phyloP scores from a whole-genome alignment of 2,329 filamentous ascomycete genomes.

The Monilinia fructigena region DNA sequence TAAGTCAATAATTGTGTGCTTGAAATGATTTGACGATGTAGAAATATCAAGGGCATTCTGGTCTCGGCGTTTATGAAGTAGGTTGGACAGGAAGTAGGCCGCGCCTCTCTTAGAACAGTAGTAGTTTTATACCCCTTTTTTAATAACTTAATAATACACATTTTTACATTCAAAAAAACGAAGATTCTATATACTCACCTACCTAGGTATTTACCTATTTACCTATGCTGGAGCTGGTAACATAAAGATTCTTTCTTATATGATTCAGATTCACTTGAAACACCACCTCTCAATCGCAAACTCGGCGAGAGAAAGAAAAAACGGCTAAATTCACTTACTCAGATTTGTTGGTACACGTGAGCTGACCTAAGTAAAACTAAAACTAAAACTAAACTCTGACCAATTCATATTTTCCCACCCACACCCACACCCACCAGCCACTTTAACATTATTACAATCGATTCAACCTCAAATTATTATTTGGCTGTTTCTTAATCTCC shows the following conservation, averaged over 20 bases:
- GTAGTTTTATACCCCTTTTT: slow-evolving; percentile 20
- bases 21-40: slow-evolving; percentile 33
- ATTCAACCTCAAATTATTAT: slow-evolving; percentile 3
- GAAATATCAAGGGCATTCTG: slow-evolving; percentile 22
- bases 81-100: slow-evolving; percentile 16
- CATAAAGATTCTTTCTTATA: not conserved
- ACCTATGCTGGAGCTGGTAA: too few species aligned
- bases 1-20: slow-evolving; percentile 2
- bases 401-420: not conserved
- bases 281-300: too few species aligned
- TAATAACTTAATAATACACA: slow-evolving; percentile 32
- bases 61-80: slow-evolving; percentile 12
- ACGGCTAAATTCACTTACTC: too few species aligned
- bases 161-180: slow-evolving; percentile 13
- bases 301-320: too few species aligned
- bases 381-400: not conserved
- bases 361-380: not conserved
- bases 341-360: not conserved
- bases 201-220: too few species aligned
- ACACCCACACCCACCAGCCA: not conserved
- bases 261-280: not conserved
- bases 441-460: not conserved
- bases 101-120: slow-evolving; percentile 25
- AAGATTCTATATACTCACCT: not conserved
- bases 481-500: not conserved